Percentiles rank a stretch among this genome's conserved stretches.
These are phyloP conservation scores for Tolypocladium album DNA, from an alignment of 2,329 filamentous ascomycete species.

Conservation along the genomic window DNA sequence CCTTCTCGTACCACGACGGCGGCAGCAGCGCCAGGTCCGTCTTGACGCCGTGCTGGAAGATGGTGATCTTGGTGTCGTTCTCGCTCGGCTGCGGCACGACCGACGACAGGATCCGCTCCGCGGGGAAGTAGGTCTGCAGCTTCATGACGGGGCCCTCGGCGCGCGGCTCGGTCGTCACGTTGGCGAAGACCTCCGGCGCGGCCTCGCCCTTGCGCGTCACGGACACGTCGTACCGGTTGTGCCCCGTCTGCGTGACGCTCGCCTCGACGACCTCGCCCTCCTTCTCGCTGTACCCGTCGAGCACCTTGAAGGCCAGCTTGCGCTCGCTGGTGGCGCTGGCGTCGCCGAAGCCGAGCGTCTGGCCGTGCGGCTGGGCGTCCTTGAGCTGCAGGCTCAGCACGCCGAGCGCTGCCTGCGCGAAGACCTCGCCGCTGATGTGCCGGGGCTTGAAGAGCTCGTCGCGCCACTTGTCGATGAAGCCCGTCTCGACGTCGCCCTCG, in stretches of 20 bases:
- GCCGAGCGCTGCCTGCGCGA: constrained; percentile 78
- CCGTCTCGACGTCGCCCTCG: constrained; percentile 82
- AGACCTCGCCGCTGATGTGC: constrained; percentile 57
- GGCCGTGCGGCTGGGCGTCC: constrained; percentile 32
- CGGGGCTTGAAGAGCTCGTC: constrained; percentile 64
- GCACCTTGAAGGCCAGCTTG: constrained; percentile 39
- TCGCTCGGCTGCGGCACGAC: constrained; percentile 49
- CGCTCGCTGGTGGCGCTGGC: constrained; percentile 29
- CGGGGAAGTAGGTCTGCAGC: constrained; percentile 57
- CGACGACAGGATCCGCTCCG: constrained; percentile 69
- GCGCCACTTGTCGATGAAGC: constrained; percentile 85
- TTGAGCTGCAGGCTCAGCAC: constrained; percentile 44
- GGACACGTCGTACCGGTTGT: constrained; percentile 33
- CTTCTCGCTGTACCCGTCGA: constrained; percentile 53
- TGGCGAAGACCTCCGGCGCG: constrained; percentile 27
- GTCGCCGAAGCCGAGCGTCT: constrained; percentile 44
- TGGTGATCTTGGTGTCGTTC: constrained; percentile 52
- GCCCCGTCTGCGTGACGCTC: constrained; percentile 35
- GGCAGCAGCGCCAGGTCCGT: constrained; percentile 45
- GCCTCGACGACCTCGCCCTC: constrained; percentile 51
- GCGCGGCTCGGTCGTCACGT: constrained; percentile 31
- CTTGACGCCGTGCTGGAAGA: constrained; percentile 63
- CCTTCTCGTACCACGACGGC: constrained; percentile 79
- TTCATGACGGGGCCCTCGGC: constrained; percentile 16
- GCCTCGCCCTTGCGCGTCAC: constrained; percentile 31